Conservation (phyloP, 176 grass and related monocot species). For the Raddia distichophylla region DNA sequence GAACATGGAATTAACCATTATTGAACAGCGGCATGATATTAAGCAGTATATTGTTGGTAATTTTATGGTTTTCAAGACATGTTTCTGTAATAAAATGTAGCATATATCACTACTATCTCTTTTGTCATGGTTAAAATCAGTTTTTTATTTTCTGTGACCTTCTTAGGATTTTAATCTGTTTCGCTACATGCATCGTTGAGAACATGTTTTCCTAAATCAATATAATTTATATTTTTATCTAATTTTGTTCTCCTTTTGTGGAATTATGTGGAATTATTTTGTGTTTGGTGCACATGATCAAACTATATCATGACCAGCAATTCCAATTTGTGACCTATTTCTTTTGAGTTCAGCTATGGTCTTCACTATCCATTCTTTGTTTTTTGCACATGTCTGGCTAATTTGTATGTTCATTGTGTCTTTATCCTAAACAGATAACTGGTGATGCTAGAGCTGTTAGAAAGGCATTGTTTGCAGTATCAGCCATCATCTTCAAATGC, state of each 20-base stretch:
- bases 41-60: slow-evolving; percentile 21
- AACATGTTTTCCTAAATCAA: neutral
- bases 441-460: slow-evolving; percentile 79
- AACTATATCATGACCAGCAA: slow-evolving; percentile 19
- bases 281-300: no score
- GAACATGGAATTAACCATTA: neutral
- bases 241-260: slow-evolving; percentile 10
- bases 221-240: slow-evolving; percentile 20
- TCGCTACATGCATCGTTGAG: neutral
- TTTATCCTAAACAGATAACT: slow-evolving; percentile 64
- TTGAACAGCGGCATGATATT: slow-evolving; percentile 8
- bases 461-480: slow-evolving; percentile 75
- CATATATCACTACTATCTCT: slow-evolving; percentile 23
- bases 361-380: slow-evolving; percentile 23
- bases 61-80: neutral
- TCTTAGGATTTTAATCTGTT: slow-evolving; percentile 15
- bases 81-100: slow-evolving; percentile 12
- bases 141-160: slow-evolving; percentile 1
- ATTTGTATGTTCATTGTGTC: slow-evolving; percentile 32
- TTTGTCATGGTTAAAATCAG: slow-evolving; percentile 8
- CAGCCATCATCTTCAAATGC: slow-evolving; percentile 86
- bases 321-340: slow-evolving; percentile 6
- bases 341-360: slow-evolving; percentile 28
- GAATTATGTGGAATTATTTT: no score
- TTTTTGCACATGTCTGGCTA: slow-evolving; percentile 3